phyloP scores from a whole-genome alignment of 2,329 filamentous ascomycete genomes.

The Beauveria medogensis region DNA sequence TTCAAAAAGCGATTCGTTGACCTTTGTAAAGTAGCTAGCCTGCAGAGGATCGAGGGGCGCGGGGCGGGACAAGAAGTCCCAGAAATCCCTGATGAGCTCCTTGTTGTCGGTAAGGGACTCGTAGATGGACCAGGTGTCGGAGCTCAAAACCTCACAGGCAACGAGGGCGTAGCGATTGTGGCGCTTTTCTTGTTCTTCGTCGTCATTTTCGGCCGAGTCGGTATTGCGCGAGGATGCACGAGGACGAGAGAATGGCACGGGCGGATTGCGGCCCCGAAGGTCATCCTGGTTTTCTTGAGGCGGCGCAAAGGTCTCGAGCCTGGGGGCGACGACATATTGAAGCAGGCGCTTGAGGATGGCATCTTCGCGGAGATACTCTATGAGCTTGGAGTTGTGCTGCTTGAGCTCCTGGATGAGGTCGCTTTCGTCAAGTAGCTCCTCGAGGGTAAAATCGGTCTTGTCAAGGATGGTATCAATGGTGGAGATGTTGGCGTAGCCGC shows the following conservation, averaged over 20 bases:
- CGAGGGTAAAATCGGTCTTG: conserved; percentile 89
- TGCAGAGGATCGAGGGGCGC: conserved; percentile 85
- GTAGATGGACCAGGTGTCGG: conserved; percentile 93
- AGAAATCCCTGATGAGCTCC: conserved; percentile 72
- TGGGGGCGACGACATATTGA: conserved; percentile 82
- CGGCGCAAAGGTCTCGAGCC: conserved; percentile 48
- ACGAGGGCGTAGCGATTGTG: conserved; percentile 91
- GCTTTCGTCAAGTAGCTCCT: conserved; percentile 91
- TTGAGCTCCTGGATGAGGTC: conserved; percentile 97
- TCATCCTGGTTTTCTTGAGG: conserved; percentile 44
- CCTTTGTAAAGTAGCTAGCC: conserved; percentile 96
- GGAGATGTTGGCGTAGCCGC: conserved; percentile 95
- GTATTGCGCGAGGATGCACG: conserved; percentile 45
- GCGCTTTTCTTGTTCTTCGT: conserved; percentile 80
- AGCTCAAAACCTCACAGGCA: conserved; percentile 85
- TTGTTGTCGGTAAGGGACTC: conserved; percentile 86
- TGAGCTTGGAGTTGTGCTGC: conserved; percentile 94
- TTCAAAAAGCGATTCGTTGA: conserved; percentile 95
- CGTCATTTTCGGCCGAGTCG: conserved; percentile 39
- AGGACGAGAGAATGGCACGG: conserved; percentile 41
- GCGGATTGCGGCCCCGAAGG: conserved; percentile 36
- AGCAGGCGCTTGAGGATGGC: conserved; percentile 76
- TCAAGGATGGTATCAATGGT: conserved; percentile 95
- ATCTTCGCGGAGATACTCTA: conserved; percentile 89
- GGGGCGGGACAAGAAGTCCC: conserved; percentile 79